Base-by-base conservation (phyloP, 768 basidiomycete species). In the Coprinopsis cinerea region DNA sequence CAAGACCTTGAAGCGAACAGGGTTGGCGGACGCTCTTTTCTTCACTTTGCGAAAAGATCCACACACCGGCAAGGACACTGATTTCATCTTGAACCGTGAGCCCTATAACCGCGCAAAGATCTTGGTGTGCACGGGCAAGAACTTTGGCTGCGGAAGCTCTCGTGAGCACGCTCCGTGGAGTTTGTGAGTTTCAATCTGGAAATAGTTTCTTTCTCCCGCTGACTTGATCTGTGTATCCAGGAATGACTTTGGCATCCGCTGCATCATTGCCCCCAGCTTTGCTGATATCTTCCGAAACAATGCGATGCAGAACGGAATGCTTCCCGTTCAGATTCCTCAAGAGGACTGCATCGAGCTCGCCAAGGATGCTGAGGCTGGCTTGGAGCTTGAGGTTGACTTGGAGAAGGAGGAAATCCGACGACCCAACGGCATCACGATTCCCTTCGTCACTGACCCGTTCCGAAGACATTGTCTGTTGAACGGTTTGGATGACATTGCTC, bases 401-500 rank as follows among this genome's bases (percentile, higher is more conserved):
- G 86, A 89, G 65, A 85, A 82, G 60, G 72, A 85, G 64, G 83
- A 88, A 67, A 77, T 94, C 53, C 75, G 85, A 52, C 84, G 89
- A 46, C 60, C 64, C 14, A 86, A 85, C 60, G 92, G 85, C 49
- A 78, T 89, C 60, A 64, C 85, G 17, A 82, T 96, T 54, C 49
- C 75, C 35, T 99, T 99, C 71, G 73, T 75, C 32, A 82, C 85
- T 43, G 96, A 99, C 67, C 70, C 85, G 0, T 99, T 98, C 86
- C 77, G 94, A 54, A 75, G 91, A 48, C 90, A 95, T 63, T 94
- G 96, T 65, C 70, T 99, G 65, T 65, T 99, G 68, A 93, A 99
- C 60, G 96, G 96, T 26, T 71, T 98, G 56, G 96, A 99, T 65
- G 96, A 97, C 61, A 95, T 99, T 55, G 93, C 87, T 36, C 72